These are phyloP conservation scores for Debaryomyces coudertii DNA, from an alignment of 1,139 yeast species.

Conservation along the genomic window DNA sequence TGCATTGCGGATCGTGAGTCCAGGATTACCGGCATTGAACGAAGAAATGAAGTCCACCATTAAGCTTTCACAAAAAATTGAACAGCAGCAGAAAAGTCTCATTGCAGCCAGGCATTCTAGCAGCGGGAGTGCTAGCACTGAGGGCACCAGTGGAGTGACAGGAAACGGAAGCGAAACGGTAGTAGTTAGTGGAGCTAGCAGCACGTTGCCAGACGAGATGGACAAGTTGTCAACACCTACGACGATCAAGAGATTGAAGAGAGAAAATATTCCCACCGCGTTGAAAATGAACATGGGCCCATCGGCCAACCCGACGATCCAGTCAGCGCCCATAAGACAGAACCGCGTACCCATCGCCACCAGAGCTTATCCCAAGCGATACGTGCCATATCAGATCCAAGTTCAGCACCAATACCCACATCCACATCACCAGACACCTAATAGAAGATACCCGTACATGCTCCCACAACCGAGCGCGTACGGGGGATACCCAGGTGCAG, in stretches of 20 bases:
- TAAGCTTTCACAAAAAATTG: slow-evolving; percentile 47
- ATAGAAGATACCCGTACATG: slow-evolving; percentile 5
- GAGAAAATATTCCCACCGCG: slow-evolving; percentile 51
- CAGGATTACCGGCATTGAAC: slow-evolving; percentile 51
- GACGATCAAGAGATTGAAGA: slow-evolving; percentile 39
- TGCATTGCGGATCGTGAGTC: slow-evolving; percentile 46
- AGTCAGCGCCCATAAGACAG: slow-evolving; percentile 48
- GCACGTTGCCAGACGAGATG: slow-evolving; percentile 17
- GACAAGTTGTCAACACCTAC: slow-evolving; percentile 23
- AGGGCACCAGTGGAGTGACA: slow-evolving; percentile 12
- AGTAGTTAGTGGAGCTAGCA: slow-evolving; percentile 3
- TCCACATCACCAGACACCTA: slow-evolving; percentile 8
- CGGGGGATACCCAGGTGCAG: background rate
- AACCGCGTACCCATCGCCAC: slow-evolving; percentile 10
- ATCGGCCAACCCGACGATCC: slow-evolving; percentile 34
- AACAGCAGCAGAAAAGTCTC: slow-evolving; percentile 50
- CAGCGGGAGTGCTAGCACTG: slow-evolving; percentile 8
- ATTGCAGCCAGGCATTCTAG: slow-evolving; percentile 42
- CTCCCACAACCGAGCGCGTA: slow-evolving; percentile 4
- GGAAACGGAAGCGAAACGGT: slow-evolving; percentile 5
- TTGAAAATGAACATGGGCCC: slow-evolving; percentile 27
- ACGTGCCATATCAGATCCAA: slow-evolving; percentile 14
- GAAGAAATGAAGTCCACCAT: slow-evolving; percentile 53
- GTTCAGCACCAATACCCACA: slow-evolving; percentile 14
- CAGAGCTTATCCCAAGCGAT: slow-evolving; percentile 5